Base-by-base conservation (phyloP, 352 stramenopile genomes). In the Phytophthora tentaculata region DNA sequence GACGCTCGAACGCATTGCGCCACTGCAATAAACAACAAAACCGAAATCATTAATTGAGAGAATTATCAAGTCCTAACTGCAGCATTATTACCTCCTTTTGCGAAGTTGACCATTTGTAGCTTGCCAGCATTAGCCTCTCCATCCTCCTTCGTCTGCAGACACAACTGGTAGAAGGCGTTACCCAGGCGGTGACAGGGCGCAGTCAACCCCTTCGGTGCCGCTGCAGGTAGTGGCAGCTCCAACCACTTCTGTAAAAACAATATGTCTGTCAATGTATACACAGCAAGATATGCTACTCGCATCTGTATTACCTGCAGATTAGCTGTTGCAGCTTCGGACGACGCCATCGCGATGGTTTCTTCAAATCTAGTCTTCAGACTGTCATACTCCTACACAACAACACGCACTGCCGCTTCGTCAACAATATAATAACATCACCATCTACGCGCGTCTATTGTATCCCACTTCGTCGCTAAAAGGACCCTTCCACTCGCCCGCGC, bases 401-500 rank as follows among this genome's bases (percentile, higher is more conserved):
- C 19, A 69, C 9, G 13, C 1, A 67, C 10, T 24, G 14, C 8
- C 28, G 28, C 1, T 29, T 1, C 20, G 47, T 60, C 47, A 56
- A 22, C 23, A 3, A n/a, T n/a, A n/a, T n/a, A 9, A 32, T n/a
- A 20, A 2, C 12, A 16, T 2, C 23, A 20, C n/a, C 16, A 13
- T 53, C 13, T 41, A 32, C n/a, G 32, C 20, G 2, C 26, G 54
- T 24, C n/a, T 10, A 37, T n/a, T 22, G 12, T 12, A 52, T 13
- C 20, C 16, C 24, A 92, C 87, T 51, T 87, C 68, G 56, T 95
- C 87, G 58, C 87, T 94, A 61, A 95, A 95, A 1, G 87, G 87
- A 1, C 87, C 87, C 72, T 92, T 94, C 85, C 85, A 91, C 54
- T 84, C 84, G 53, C 24, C 35, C 57, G 37, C 26, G 58, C 41